Percentiles rank a stretch among this genome's conserved stretches.
These are phyloP conservation scores for Lecanosticta acicola DNA, from an alignment of 2,329 filamentous ascomycete genomes.

Conservation along the genomic window DNA sequence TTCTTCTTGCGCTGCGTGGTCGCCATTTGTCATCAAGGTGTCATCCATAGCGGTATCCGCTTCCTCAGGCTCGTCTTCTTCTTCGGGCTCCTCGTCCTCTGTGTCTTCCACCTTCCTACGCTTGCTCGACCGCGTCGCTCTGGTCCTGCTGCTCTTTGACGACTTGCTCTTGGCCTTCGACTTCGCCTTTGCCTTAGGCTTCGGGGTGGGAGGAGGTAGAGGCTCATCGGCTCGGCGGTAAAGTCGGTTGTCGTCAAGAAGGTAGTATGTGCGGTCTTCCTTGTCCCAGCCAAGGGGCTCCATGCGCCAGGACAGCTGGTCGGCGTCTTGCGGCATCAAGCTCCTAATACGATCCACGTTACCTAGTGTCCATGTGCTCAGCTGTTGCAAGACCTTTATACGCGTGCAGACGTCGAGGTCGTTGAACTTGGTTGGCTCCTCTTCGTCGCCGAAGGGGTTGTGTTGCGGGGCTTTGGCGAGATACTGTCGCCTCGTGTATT, in stretches of 20 bases:
- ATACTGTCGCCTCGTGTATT: slow-evolving; percentile 87
- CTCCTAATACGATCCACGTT: slow-evolving; percentile 83
- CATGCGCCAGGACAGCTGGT: slow-evolving; percentile 48
- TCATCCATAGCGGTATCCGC: slow-evolving; percentile 38
- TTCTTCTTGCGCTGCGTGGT: slow-evolving; percentile 31
- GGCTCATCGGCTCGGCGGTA: slow-evolving; percentile 80
- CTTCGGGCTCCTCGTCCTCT: slow-evolving; percentile 38
- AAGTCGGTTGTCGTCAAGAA: slow-evolving; percentile 88
- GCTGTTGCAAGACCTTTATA: slow-evolving; percentile 75
- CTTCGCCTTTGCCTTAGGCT: slow-evolving; percentile 50
- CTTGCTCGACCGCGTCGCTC: slow-evolving; percentile 61
- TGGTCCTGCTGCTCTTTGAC: slow-evolving; percentile 52
- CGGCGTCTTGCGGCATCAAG: slow-evolving; percentile 75
- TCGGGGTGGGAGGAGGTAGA: slow-evolving; percentile 50
- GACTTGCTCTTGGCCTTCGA: slow-evolving; percentile 52
- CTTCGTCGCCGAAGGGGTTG: slow-evolving; percentile 81
- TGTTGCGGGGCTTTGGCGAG: slow-evolving; percentile 67
- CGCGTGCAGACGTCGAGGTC: slow-evolving; percentile 80
- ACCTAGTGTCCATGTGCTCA: slow-evolving; percentile 83
- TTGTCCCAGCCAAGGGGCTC: slow-evolving; percentile 85
- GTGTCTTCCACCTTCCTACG: slow-evolving; percentile 56
- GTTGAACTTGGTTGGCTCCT: slow-evolving; percentile 66
- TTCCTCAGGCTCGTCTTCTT: slow-evolving; percentile 40
- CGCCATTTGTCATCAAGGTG: slow-evolving; percentile 28
- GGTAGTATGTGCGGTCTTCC: slow-evolving; percentile 78